Percentiles rank a stretch among this genome's conserved stretches.
Evolutionary conservation across 768 basidiomycete genomes (phyloP).

Genomic region (Mycena filopes): DNA sequence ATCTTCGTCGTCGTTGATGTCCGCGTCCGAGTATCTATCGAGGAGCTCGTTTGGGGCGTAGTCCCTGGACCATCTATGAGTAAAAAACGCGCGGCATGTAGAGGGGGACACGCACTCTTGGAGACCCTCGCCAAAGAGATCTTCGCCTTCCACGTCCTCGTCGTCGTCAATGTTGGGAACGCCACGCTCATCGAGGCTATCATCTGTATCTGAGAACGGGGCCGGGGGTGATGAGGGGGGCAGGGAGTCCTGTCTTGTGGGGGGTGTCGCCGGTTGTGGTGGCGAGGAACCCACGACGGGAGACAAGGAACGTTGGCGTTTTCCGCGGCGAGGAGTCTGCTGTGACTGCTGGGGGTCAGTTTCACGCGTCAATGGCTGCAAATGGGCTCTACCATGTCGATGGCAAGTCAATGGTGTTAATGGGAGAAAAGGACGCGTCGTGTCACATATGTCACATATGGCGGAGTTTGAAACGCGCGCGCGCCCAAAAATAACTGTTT

Average conservation of each 20-base stretch:
- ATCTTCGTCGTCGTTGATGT: slow-evolving; percentile 85
- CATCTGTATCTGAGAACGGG: slow-evolving; percentile 89
- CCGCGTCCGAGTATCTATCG: slow-evolving; percentile 89
- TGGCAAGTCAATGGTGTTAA: no score
- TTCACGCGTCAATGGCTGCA: slow-evolving; percentile 25
- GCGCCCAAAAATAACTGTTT: no score
- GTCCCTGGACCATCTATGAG: slow-evolving; percentile 61
- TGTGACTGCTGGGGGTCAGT: slow-evolving; percentile 42
- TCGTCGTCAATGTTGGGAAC: slow-evolving; percentile 75
- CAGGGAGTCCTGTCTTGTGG: slow-evolving; percentile 74
- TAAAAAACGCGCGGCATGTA: slow-evolving; percentile 22
- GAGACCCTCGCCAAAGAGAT: slow-evolving; percentile 87
- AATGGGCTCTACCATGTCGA: slow-evolving; percentile 15
- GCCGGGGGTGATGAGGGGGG: slow-evolving; percentile 88
- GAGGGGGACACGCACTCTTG: slow-evolving; percentile 64
- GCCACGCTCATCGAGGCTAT: slow-evolving; percentile 76
- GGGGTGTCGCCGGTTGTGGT: slow-evolving; percentile 51
- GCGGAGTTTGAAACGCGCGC: slow-evolving; percentile 19
- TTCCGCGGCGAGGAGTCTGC: slow-evolving; percentile 62
- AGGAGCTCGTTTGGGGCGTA: slow-evolving; percentile 86
- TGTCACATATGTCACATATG: background rate
- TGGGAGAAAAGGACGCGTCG: slow-evolving; percentile 25
- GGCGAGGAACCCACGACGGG: slow-evolving; percentile 64
- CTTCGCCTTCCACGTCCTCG: slow-evolving; percentile 88
- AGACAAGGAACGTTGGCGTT: slow-evolving; percentile 71